Base-by-base conservation (phyloP, 2,329 filamentous ascomycete genomes). In the Hypoxylon rubiginosum region DNA sequence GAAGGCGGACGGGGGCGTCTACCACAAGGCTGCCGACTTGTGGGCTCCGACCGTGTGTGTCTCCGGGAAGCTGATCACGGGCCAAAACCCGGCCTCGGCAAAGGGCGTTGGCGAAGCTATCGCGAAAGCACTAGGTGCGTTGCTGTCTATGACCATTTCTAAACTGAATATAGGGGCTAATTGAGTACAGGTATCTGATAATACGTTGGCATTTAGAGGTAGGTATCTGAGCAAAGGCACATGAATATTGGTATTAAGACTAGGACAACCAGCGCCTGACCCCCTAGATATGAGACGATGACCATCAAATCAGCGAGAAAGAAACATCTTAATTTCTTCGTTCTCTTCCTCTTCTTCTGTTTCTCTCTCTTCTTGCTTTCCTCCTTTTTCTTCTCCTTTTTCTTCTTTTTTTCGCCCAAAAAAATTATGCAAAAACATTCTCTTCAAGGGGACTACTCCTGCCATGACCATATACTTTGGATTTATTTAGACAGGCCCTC, bases 11-110 rank as follows among this genome's bases (percentile, higher is more conserved):
- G 83, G 86, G 4, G 89, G 82, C 30, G 82, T 81, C 56, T 91
- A 84, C 72, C 82, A 83, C 67, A 88, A 89, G 80, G 85, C 87
- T 0, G 79, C 75, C 1, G 77, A 86, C 73, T 80, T 82, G 4
- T 86, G 82, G 82, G 83, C 73, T 6, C 81, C 81, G 68, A 82
- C 84, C 74, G 80, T 86, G 0, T 80, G 83, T 0, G 82, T 85
- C 3, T 71, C 66, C 50, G 86, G 85, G 17, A 80, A 80, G 64
- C 64, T 88, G 36, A 85, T 88, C 63, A 86, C 86, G 0, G 86
- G 86, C 0, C 86, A 88, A 81, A 88, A 88, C 77, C 86, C 86
- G 26, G 81, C 80, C 1, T 75, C 88, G 65, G 74, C 81, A 21
- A 83, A 83, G 79, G 81, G 82, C 1, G 74, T 86, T 56, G 70